Evolutionary conservation across 805 yeast genomes (phyloP).

Genomic region (Saccharomycopsis fibuligera): DNA sequence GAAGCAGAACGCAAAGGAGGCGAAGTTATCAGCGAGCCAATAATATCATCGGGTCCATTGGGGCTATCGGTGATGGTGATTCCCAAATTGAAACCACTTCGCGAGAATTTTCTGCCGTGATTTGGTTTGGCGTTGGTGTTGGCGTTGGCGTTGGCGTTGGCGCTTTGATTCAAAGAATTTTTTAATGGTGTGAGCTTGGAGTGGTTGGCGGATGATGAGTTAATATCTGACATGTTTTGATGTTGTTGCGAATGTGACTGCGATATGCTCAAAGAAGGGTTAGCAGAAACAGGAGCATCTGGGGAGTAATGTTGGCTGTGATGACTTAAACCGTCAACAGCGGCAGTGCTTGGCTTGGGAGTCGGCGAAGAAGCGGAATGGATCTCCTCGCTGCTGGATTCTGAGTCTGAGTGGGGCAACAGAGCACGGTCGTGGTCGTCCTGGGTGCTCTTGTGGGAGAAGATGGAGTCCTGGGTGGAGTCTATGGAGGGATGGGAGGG

Average conservation of each 20-base stretch:
- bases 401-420: background rate
- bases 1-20: background rate
- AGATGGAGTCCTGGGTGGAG: background rate
- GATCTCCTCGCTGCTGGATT: background rate
- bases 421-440: background rate
- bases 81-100: slow-evolving; percentile 18
- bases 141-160: background rate
- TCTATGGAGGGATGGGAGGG: background rate
- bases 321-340: background rate
- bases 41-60: background rate
- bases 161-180: background rate
- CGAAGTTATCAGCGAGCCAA: too few species aligned
- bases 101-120: slow-evolving; percentile 11
- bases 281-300: background rate
- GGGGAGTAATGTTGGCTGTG: background rate
- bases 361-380: too few species aligned
- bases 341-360: background rate
- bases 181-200: background rate
- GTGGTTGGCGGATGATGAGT: background rate
- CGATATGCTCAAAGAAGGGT: too few species aligned
- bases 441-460: background rate
- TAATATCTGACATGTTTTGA: background rate
- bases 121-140: background rate
- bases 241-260: background rate
- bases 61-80: slow-evolving; percentile 14